Evolutionary conservation across 805 yeast species (phyloP).

Genomic region (Priceomyces castillae): DNA sequence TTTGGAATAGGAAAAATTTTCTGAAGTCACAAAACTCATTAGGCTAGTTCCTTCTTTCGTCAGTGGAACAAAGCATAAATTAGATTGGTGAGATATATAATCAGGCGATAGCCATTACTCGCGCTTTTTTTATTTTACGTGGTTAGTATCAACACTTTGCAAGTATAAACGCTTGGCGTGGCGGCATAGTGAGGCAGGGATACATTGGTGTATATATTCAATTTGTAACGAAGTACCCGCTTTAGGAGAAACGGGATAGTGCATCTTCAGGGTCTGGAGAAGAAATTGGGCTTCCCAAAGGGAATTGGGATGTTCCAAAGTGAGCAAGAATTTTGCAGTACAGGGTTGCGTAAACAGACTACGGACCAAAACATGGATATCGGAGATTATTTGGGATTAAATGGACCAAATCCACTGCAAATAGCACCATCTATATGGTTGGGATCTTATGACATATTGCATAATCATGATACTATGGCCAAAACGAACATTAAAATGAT

Average conservation of each 20-base stretch:
- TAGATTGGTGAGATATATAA: neutral
- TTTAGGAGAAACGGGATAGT: no score
- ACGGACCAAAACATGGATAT: neutral
- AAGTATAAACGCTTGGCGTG: neutral
- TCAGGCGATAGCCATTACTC: neutral
- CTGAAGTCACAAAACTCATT: conserved; percentile 5
- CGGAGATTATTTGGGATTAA: neutral
- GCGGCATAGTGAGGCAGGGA: neutral
- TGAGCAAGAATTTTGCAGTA: neutral
- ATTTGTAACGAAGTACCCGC: no score
- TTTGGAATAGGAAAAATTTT: neutral
- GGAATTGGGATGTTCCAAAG: no score
- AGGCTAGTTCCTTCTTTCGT: conserved; percentile 1
- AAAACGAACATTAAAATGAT: conserved; percentile 32
- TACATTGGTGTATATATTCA: neutral
- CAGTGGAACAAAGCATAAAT: neutral
- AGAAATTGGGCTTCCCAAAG: no score
- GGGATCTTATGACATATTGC: conserved; percentile 18
- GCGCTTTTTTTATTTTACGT: neutral
- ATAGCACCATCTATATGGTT: conserved; percentile 30
- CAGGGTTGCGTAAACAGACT: neutral
- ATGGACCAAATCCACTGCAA: conserved; percentile 14
- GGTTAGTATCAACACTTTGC: neutral
- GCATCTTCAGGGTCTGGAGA: no score
- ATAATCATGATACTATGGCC: conserved; percentile 14